Evolutionary conservation across 73 alveolate species (phyloP).

Genomic region (Diophrys sp.): DNA sequence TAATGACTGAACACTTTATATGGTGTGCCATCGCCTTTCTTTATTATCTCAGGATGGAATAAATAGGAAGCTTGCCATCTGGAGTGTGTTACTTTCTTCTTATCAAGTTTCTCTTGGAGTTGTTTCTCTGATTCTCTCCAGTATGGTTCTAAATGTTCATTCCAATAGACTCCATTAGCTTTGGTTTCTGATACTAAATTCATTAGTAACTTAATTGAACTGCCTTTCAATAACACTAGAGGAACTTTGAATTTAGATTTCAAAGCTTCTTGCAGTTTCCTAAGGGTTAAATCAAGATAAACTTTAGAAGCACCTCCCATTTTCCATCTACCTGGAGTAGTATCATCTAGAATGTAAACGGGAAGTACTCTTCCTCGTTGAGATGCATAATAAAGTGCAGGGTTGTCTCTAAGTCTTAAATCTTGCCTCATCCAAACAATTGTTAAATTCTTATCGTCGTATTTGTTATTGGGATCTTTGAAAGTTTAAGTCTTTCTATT

Average conservation of each 20-base stretch:
- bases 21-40: slow-evolving; percentile 14
- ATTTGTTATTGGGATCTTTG: neutral
- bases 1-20: slow-evolving; percentile 18
- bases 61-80: slow-evolving; percentile 5
- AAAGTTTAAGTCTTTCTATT: neutral
- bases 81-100: neutral
- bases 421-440: slow-evolving; percentile 24
- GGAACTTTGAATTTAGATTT: neutral
- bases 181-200: slow-evolving; percentile 8
- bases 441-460: neutral
- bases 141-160: slow-evolving; percentile 14
- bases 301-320: slow-evolving; percentile 9
- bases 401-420: slow-evolving; percentile 15
- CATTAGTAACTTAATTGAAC: neutral
- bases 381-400: slow-evolving; percentile 18
- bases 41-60: neutral
- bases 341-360: slow-evolving; percentile 1
- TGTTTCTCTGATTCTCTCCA: slow-evolving; percentile 12
- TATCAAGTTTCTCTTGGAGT: neutral
- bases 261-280: slow-evolving; percentile 2
- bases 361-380: slow-evolving; percentile 13
- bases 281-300: neutral
- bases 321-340: slow-evolving; percentile 9
- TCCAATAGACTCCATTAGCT: slow-evolving; percentile 3
- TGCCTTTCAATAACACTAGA: neutral